phyloP scores from a whole-genome alignment of 2,329 filamentous ascomycete species.

The Fusarium sp. region DNA sequence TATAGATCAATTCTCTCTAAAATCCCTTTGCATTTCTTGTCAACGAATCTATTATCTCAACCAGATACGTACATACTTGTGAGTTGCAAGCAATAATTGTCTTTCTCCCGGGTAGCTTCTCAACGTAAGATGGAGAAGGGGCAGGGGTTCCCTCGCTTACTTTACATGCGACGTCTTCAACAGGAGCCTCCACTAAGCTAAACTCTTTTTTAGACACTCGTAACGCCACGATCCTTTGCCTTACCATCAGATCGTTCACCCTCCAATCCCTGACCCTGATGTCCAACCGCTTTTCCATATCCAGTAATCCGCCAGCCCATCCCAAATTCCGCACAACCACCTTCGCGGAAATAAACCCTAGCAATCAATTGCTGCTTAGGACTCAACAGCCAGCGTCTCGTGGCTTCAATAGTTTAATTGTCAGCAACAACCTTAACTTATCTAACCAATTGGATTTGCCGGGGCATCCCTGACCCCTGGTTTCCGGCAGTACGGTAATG shows the following conservation, averaged over 20 bases:
- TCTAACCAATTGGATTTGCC: background rate
- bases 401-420: background rate
- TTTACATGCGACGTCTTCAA: background rate
- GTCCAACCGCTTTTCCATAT: background rate
- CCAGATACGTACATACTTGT: accelerated
- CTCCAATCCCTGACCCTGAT: background rate
- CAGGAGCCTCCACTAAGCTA: background rate
- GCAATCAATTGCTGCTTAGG: background rate
- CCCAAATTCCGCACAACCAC: background rate
- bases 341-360: too few species aligned
- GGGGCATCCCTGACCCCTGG: background rate
- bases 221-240: background rate
- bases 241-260: too few species aligned
- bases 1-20: too few species aligned
- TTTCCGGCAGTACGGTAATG: background rate
- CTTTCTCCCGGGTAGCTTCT: background rate
- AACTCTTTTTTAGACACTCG: background rate
- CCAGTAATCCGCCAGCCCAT: too few species aligned
- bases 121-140: accelerated
- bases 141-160: background rate
- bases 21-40: too few species aligned
- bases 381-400: background rate
- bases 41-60: too few species aligned
- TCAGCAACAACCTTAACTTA: background rate
- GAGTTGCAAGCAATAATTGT: background rate